Base-by-base conservation (phyloP, 2,329 filamentous ascomycete genomes). In the Xylariaceae sp. region DNA sequence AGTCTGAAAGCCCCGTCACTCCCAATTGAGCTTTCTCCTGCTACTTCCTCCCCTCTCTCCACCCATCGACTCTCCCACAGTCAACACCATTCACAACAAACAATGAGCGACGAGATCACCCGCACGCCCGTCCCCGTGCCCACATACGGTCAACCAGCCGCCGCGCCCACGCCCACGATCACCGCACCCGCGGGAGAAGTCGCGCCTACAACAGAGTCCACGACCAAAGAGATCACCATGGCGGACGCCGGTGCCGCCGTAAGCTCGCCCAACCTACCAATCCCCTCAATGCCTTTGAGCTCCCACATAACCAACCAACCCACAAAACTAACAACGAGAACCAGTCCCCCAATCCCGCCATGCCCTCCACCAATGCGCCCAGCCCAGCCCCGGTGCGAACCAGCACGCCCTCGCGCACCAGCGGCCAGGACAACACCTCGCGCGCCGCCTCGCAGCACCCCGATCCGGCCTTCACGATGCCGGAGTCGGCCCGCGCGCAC, bases 401-500 rank as follows among this genome's bases (percentile, higher is more conserved):
- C 45, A 77, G 78, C 60, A 85, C 83, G 13, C 81, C 78, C 4
- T 72, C 71, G 30, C 76, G 77, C 55, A 70, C 66, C 4, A 74
- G 70, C 58, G 67, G 68, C 56, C 67, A 68, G 53, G 77, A 64
- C 75, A 76, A 57, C 72, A 75, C 59, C 74, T 85, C 82, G 42
- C 77, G 84, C 66, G 81, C 83, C 8, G 77, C 80, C 6, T 86
- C 83, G 35, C 79, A 77, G 51, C 82, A 84, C 60, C 82, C 83
- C 2, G 83, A 86, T 61, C 65, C 77, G 3, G 73, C 74, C 30
- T 78, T 77, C 65, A 74, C 76, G n/a, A 80, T 87, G 72, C 85
- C 85, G 1, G 74, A 80, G 10, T 82, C 87, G 68, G 80, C 85
- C 11, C 79, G 82, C 1, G 74, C 80, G 1, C 86, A 90, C 68